Base-by-base conservation (phyloP, 1,139 yeast species). In the Taiozyma onychis region DNA sequence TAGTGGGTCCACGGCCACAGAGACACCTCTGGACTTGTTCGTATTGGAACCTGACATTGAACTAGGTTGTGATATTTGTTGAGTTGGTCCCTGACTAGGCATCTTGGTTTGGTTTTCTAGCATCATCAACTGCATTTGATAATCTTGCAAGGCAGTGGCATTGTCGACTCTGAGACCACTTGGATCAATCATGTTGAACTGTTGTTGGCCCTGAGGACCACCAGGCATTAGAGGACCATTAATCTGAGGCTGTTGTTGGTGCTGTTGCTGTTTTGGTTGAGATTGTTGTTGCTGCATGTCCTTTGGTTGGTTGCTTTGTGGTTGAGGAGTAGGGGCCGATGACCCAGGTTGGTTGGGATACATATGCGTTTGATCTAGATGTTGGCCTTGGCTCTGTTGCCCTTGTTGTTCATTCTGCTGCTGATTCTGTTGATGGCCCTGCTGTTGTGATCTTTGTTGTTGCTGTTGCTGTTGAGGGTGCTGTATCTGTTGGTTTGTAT, bases 51-150 rank as follows among this genome's bases (percentile, higher is more conserved):
- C 41, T 18, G 24, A 6, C 32, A 26, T 47, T 37, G 22, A 28
- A 22, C 28, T 30, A 4, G 27, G n/a, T n/a, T 48, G 44, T 21
- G 41, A 18, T 39, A 28, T 42, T 13, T 43, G 50, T 22, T 27
- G 45, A 13, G 28, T 44, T 35, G 39, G 48, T 8, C 22, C 24
- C 30, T 45, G 52, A 18, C 45, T 27, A 39, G 14, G 48, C 18
- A 37, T 41, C 35, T 59, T 58, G 3, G 56, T 58, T 44, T 59
- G 62, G 26, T 59, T 59, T 37, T 61, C 64, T 16, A 61, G 41
- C 61, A 60, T 59, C 61, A 59, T 56, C 41, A 59, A 42, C 41
- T 61, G 64, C 54, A 57, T 54, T 48, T 61, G 64, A 47, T 61
- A 61, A 34, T 61, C 63, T 13, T 61, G 62, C 13, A 61, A 30